Evolutionary conservation across 2,329 filamentous ascomycete genomes (phyloP).

Genomic region (Penicillium sp.): DNA sequence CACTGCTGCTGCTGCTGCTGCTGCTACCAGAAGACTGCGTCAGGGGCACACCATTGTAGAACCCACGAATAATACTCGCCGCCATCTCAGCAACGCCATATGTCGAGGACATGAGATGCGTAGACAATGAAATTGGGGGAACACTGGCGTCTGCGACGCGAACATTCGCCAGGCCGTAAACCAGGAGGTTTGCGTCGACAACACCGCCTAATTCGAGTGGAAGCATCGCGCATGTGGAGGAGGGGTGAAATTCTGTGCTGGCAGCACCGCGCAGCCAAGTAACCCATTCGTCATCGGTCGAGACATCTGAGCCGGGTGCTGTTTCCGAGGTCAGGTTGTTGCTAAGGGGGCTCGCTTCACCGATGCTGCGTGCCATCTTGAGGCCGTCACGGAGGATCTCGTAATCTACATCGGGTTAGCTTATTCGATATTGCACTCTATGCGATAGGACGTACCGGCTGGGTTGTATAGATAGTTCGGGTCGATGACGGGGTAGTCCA

Average conservation of each 20-base stretch:
- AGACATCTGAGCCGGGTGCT: conserved; percentile 19
- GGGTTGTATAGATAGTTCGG: conserved; percentile 29
- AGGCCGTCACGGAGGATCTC: conserved; percentile 28
- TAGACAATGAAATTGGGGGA: conserved; percentile 30
- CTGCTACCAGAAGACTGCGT: background rate
- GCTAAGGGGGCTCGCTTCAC: conserved; percentile 22
- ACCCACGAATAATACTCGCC: conserved; percentile 27
- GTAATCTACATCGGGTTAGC: conserved; percentile 20
- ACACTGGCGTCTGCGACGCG: conserved; percentile 33
- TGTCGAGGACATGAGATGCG: conserved; percentile 37
- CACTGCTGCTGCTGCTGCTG: background rate
- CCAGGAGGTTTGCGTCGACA: conserved; percentile 28
- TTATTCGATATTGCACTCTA: background rate
- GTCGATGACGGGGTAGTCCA: conserved; percentile 32
- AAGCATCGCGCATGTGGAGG: conserved; percentile 29
- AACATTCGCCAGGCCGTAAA: conserved; percentile 33
- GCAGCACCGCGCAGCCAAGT: conserved; percentile 20
- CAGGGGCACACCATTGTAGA: conserved; percentile 7
- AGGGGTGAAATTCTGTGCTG: conserved; percentile 29
- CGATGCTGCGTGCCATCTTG: conserved; percentile 26
- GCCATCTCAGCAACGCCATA: conserved; percentile 36
- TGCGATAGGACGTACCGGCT: conserved; percentile 17
- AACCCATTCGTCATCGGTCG: conserved; percentile 27
- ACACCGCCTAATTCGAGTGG: conserved; percentile 28
- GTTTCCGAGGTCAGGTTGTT: conserved; percentile 23